phyloP scores from a whole-genome alignment of 2,329 filamentous ascomycete genomes.

The Botrytis fragariae region DNA sequence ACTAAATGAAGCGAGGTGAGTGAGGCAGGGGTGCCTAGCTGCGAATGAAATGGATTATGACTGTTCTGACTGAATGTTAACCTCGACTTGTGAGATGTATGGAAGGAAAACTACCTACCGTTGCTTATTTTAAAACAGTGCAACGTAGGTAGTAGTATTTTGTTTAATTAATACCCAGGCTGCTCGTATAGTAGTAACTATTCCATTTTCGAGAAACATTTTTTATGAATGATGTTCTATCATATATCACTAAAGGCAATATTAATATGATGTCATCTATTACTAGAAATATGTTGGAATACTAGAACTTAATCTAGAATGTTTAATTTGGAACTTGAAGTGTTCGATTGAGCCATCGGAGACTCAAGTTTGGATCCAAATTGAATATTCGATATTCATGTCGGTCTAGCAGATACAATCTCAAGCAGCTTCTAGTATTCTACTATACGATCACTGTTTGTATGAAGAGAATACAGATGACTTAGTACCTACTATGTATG shows the following conservation, averaged over 20 bases:
- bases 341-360: neutral
- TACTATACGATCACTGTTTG: neutral
- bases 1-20: neutral
- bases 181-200: too few relatives aligned
- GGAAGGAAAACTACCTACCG: neutral
- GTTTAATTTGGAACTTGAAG: neutral
- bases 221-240: too few relatives aligned
- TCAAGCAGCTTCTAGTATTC: neutral
- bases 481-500: neutral
- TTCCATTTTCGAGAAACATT: too few relatives aligned
- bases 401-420: neutral
- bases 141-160: too few relatives aligned
- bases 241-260: too few relatives aligned
- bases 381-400: neutral
- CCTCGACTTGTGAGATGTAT: neutral
- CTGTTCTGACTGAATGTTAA: neutral
- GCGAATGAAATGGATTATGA: neutral
- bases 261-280: too few relatives aligned
- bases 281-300: too few relatives aligned
- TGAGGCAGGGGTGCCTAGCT: neutral
- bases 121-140: neutral
- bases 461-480: neutral
- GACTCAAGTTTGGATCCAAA: neutral
- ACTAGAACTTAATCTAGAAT: neutral
- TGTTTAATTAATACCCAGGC: too few relatives aligned